Conservation (phyloP, 768 basidiomycete species). For the Cubamyces sp. region DNA sequence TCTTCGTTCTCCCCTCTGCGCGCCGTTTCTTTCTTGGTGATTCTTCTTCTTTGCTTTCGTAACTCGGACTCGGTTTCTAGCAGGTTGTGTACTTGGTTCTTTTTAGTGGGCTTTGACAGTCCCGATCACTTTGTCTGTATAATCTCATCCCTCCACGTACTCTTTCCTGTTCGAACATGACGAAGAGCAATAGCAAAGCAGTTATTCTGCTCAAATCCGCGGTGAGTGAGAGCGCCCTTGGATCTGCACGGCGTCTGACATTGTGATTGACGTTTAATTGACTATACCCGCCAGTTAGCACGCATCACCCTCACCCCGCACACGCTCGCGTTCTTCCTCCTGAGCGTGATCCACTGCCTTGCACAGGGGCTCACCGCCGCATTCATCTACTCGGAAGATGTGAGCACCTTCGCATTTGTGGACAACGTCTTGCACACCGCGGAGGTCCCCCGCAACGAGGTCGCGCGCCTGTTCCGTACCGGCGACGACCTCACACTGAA, state of each 20-base stretch:
- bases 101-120: slow-evolving; percentile 25
- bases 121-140: not conserved
- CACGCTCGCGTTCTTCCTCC: slow-evolving; percentile 50
- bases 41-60: not conserved
- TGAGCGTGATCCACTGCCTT: slow-evolving; percentile 52
- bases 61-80: not conserved
- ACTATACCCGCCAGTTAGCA: slow-evolving; percentile 31
- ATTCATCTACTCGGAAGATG: slow-evolving; percentile 54
- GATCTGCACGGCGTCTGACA: not conserved
- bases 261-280: not conserved
- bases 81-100: not conserved
- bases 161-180: not conserved
- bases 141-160: not conserved
- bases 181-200: slow-evolving; percentile 4
- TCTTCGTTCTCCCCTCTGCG: not conserved
- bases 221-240: not conserved
- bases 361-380: slow-evolving; percentile 46
- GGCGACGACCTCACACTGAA: slow-evolving; percentile 36
- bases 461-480: slow-evolving; percentile 34
- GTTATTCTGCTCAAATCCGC: slow-evolving; percentile 17
- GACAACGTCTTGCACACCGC: slow-evolving; percentile 42
- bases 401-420: slow-evolving; percentile 42
- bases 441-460: slow-evolving; percentile 40
- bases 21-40: not conserved
- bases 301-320: slow-evolving; percentile 37